Conservation (phyloP, 768 basidiomycete species). For the Calocybe gangraenosa region DNA sequence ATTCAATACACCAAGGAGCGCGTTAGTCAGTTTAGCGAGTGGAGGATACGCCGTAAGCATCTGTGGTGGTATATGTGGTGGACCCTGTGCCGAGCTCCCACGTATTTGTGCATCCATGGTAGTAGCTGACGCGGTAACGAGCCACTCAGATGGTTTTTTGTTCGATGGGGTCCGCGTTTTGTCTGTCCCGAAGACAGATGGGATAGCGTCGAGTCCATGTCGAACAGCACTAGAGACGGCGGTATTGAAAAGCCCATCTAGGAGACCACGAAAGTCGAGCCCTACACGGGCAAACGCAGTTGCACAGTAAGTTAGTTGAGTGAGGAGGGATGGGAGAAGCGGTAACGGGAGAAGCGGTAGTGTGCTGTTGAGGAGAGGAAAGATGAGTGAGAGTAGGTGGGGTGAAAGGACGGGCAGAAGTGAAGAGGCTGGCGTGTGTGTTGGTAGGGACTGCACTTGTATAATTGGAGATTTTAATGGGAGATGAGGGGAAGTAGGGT, state of each 20-base stretch:
- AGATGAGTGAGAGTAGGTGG: slow-evolving; percentile 59
- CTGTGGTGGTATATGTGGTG: slow-evolving; percentile 66
- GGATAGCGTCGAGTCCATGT: slow-evolving; percentile 36
- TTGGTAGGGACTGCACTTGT: not conserved
- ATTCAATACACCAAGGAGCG: slow-evolving; percentile 71
- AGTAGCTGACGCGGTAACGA: slow-evolving; percentile 34
- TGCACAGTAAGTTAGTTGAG: slow-evolving; percentile 92
- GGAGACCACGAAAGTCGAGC: slow-evolving; percentile 75
- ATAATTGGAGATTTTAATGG: slow-evolving; percentile 11
- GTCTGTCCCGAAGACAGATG: slow-evolving; percentile 3
- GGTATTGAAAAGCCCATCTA: slow-evolving; percentile 61
- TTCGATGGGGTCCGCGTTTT: slow-evolving; percentile 1
- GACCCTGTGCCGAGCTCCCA: slow-evolving; percentile 19
- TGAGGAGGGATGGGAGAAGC: slow-evolving; percentile 77
- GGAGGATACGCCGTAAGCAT: slow-evolving; percentile 71
- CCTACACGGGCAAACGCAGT: slow-evolving; percentile 90
- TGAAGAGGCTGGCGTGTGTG: slow-evolving; percentile 24
- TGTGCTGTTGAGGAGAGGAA: slow-evolving; percentile 58
- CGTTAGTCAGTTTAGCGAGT: slow-evolving; percentile 70
- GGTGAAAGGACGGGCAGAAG: slow-evolving; percentile 65
- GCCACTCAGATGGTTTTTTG: slow-evolving; percentile 44
- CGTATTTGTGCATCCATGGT: slow-evolving; percentile 16
- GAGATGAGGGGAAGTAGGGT: slow-evolving; percentile 11
- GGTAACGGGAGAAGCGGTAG: slow-evolving; percentile 60
- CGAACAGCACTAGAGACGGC: slow-evolving; percentile 59